Percentiles rank a stretch among this genome's conserved stretches.
phyloP scores from a whole-genome alignment of 257 asterid species.

The Osmanthus fragrans region DNA sequence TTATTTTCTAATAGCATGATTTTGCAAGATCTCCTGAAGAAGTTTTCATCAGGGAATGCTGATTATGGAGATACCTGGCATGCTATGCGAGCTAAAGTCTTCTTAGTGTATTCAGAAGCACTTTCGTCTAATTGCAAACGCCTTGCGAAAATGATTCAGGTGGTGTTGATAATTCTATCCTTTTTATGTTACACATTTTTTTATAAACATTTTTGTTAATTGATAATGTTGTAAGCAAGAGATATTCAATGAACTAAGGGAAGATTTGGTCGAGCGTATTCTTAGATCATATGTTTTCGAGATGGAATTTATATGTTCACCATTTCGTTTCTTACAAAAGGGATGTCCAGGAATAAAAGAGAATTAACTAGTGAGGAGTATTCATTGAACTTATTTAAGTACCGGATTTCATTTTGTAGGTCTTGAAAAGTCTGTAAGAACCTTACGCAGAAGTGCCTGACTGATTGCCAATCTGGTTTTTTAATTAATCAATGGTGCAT shows the following conservation, averaged over 20 bases:
- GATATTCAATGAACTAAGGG: constrained; percentile 3
- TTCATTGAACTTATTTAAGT: not conserved
- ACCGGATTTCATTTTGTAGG: not conserved
- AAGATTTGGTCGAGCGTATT: constrained; percentile 10
- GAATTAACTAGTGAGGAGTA: not conserved
- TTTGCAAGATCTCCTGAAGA: constrained; percentile 76
- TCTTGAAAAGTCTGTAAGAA: not conserved
- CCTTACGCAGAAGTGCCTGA: not conserved
- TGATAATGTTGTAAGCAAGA: constrained; percentile 6
- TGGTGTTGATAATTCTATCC: constrained; percentile 46
- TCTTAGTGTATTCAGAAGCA: constrained; percentile 64
- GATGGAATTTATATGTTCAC: not conserved
- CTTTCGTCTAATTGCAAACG: constrained; percentile 74
- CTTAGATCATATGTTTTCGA: not conserved
- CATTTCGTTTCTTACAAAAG: not conserved
- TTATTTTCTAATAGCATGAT: constrained; percentile 53
- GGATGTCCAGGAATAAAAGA: not conserved
- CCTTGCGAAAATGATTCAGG: constrained; percentile 91
- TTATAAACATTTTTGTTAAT: not conserved
- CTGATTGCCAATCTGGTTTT: not conserved
- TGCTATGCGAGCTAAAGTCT: constrained; percentile 57
- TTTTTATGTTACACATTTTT: constrained; percentile 16
- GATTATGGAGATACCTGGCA: constrained; percentile 66
- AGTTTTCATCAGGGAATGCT: constrained; percentile 50
- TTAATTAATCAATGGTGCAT: not conserved